phyloP scores from a whole-genome alignment of 2,329 filamentous ascomycete species.

The Colletotrichum liriopes region DNA sequence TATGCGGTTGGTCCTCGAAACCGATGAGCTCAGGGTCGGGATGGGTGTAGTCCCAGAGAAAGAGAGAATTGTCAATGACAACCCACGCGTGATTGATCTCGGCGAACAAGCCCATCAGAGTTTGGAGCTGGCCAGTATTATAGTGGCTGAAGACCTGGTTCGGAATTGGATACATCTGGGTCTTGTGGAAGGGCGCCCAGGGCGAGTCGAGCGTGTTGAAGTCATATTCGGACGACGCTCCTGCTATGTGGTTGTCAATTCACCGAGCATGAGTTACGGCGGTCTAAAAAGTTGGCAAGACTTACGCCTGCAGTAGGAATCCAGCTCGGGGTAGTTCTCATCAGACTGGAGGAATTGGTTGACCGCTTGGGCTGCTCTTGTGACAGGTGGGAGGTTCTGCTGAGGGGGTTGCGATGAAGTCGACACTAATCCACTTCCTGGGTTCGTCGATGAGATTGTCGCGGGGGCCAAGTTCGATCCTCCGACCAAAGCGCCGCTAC shows the following conservation, averaged over 20 bases:
- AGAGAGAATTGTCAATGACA: slow-evolving; percentile 94
- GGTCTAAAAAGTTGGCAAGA: slow-evolving; percentile 43
- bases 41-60: slow-evolving; percentile 97
- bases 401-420: slow-evolving; percentile 61
- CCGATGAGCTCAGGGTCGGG: slow-evolving; percentile 93
- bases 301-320: slow-evolving; percentile 91
- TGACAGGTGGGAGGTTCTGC: slow-evolving; percentile 75
- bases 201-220: slow-evolving; percentile 76
- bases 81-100: slow-evolving; percentile 97
- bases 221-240: slow-evolving; percentile 93
- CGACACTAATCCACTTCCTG: slow-evolving; percentile 50
- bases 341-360: slow-evolving; percentile 85
- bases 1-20: slow-evolving; percentile 90
- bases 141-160: slow-evolving; percentile 94
- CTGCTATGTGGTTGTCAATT: slow-evolving; percentile 72
- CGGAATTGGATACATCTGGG: slow-evolving; percentile 89
- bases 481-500: slow-evolving; percentile 30
- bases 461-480: slow-evolving; percentile 41
- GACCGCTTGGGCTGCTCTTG: slow-evolving; percentile 86
- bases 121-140: slow-evolving; percentile 87
- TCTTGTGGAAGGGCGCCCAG: slow-evolving; percentile 92
- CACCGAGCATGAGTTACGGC: not conserved
- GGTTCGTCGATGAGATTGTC: slow-evolving; percentile 48
- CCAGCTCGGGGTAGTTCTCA: slow-evolving; percentile 87
- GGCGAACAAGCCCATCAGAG: slow-evolving; percentile 95